phyloP scores from a whole-genome alignment of 116 monocot genomes.

The Zostera marina region DNA sequence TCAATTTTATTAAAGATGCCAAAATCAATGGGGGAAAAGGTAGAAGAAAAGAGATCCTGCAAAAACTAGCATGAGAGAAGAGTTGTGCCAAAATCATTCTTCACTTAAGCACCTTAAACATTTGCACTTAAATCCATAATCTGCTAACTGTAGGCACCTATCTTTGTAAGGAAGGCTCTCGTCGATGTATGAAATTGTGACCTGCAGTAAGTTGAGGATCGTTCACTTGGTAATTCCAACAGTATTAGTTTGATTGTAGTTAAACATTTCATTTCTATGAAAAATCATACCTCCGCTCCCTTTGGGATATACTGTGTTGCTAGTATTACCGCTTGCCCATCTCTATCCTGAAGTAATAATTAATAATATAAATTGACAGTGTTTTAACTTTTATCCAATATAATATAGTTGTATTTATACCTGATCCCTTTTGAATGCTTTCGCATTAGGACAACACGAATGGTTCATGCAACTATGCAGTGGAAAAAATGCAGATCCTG shows the following conservation, averaged over 20 bases:
- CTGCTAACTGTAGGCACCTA: slow-evolving; percentile 57
- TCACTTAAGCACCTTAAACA: slow-evolving; percentile 60
- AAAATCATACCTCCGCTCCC: slow-evolving; percentile 62
- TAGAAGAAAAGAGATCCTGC: too few species aligned
- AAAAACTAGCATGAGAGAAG: too few species aligned
- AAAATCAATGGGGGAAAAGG: too few species aligned
- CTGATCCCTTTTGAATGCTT: slow-evolving; percentile 97
- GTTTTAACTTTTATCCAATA: background rate
- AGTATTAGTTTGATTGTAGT: too few species aligned
- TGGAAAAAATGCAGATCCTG: slow-evolving; percentile 89
- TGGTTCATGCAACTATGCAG: slow-evolving; percentile 98
- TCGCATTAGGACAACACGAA: slow-evolving; percentile 83
- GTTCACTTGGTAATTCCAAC: too few species aligned
- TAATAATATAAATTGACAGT: background rate
- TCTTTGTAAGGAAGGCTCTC: slow-evolving; percentile 70
- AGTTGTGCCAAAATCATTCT: background rate
- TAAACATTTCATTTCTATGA: background rate
- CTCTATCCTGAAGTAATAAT: slow-evolving; percentile 45
- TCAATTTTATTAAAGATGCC: too few species aligned
- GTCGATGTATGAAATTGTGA: slow-evolving; percentile 84
- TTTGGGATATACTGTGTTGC: slow-evolving; percentile 33
- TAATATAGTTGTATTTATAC: slow-evolving; percentile 12
- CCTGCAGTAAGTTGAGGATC: slow-evolving; percentile 23
- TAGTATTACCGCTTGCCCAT: slow-evolving; percentile 69
- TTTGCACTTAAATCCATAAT: slow-evolving; percentile 80